A percentile compares a stretch with the other conserved stretches of the same genome.
phyloP scores from a whole-genome alignment of 306 rosid genomes.

The Malus sieversii region DNA sequence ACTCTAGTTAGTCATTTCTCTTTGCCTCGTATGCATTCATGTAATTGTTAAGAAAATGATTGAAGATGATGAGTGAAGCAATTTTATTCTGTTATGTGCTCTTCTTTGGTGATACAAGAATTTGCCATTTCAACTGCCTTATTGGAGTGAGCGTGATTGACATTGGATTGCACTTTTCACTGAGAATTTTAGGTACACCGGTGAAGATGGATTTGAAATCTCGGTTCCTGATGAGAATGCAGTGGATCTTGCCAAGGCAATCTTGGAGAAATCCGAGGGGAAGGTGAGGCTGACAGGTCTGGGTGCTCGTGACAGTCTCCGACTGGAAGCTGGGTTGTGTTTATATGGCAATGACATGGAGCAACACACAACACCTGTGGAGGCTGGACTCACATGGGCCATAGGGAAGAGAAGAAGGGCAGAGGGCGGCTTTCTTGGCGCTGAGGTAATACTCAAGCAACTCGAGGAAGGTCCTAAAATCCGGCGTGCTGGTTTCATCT shows the following conservation, averaged over 20 bases:
- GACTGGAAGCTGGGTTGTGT: slow-evolving; percentile 94
- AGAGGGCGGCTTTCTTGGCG: slow-evolving; percentile 96
- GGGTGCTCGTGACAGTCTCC: slow-evolving; percentile 93
- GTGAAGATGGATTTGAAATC: slow-evolving; percentile 99
- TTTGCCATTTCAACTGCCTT: neutral
- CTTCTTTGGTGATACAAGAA: slow-evolving; percentile 4
- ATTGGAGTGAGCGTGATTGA: neutral
- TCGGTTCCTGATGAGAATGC: slow-evolving; percentile 89
- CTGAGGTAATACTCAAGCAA: slow-evolving; percentile 79
- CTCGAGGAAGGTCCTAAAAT: slow-evolving; percentile 64
- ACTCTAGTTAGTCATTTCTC: neutral
- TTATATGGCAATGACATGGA: slow-evolving; percentile 93
- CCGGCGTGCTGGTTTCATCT: slow-evolving; percentile 87
- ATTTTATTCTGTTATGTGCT: neutral
- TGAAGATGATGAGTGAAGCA: neutral
- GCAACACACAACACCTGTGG: slow-evolving; percentile 81
- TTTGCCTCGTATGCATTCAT: neutral
- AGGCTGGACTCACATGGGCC: slow-evolving; percentile 98
- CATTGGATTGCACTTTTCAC: slow-evolving; percentile 1
- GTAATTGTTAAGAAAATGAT: neutral
- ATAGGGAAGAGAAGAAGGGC: slow-evolving; percentile 94
- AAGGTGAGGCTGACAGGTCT: slow-evolving; percentile 87
- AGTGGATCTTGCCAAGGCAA: slow-evolving; percentile 84
- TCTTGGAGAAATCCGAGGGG: slow-evolving; percentile 89
- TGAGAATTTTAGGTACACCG: slow-evolving; percentile 72